Percentiles rank a stretch among this genome's conserved stretches.
Evolutionary conservation across 257 asterid genomes (phyloP).

Genomic region (Penstemon barbatus): DNA sequence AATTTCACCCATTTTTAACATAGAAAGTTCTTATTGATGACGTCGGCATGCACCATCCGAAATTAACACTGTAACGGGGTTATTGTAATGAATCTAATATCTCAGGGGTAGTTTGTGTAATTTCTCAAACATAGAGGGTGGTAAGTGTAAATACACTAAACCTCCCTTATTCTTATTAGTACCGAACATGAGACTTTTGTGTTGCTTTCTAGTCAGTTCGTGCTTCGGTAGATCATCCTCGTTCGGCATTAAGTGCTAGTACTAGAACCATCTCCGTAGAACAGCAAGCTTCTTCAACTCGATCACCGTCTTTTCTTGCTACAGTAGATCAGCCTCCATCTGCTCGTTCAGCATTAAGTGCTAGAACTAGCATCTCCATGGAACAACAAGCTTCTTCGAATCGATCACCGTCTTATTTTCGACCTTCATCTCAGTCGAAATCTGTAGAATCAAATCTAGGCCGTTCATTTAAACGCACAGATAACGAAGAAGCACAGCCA

Average conservation of each 20-base stretch:
- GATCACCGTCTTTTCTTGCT: slow-evolving; percentile 18
- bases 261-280: slow-evolving; percentile 33
- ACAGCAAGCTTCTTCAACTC: slow-evolving; percentile 45
- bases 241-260: slow-evolving; percentile 40
- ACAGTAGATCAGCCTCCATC: slow-evolving; percentile 41
- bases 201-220: slow-evolving; percentile 67
- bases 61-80: too few relatives aligned
- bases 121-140: too few relatives aligned
- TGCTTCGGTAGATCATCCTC: slow-evolving; percentile 42
- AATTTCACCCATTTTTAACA: too few relatives aligned
- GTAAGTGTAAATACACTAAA: too few relatives aligned
- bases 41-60: too few relatives aligned
- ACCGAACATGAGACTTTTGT: slow-evolving; percentile 25
- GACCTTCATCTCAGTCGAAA: slow-evolving; percentile 21
- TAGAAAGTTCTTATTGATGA: too few relatives aligned
- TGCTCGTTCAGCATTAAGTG: slow-evolving; percentile 39
- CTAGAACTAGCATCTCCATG: slow-evolving; percentile 33
- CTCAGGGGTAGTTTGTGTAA: too few relatives aligned
- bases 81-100: too few relatives aligned
- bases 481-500: slow-evolving; percentile 51
- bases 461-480: too few relatives aligned
- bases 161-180: slow-evolving; percentile 7
- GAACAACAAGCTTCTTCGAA: slow-evolving; percentile 51
- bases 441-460: too few relatives aligned
- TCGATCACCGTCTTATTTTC: slow-evolving; percentile 22